A percentile compares a stretch with the other conserved stretches of the same genome.
phyloP scores from a whole-genome alignment of 2,329 filamentous ascomycete species.

The Xylariaceae sp. region DNA sequence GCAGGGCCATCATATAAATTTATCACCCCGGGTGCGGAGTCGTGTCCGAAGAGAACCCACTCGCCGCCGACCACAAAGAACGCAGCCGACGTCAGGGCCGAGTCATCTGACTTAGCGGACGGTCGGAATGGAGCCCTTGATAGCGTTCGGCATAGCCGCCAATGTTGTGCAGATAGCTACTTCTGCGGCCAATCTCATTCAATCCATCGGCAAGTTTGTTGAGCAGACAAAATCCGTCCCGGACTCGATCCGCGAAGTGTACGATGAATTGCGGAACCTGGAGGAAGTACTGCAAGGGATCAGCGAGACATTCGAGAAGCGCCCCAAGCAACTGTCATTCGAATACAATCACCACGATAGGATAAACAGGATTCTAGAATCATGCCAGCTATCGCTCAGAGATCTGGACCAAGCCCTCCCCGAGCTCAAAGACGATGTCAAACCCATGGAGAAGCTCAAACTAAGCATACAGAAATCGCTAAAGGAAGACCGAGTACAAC shows the following conservation, averaged over 20 bases:
- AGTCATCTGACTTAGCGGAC: background rate
- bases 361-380: conserved; percentile 22
- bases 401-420: conserved; percentile 20
- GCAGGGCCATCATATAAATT: background rate
- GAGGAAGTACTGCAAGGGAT: conserved; percentile 16
- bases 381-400: conserved; percentile 20
- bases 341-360: conserved; percentile 24
- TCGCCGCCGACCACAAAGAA: background rate
- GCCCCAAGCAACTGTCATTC: conserved; percentile 17
- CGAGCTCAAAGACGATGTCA: conserved; percentile 15
- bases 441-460: conserved; percentile 16
- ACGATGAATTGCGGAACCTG: conserved; percentile 21
- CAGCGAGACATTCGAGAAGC: conserved; percentile 14
- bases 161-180: conserved; percentile 18
- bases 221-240: conserved; percentile 15
- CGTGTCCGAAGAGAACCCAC: background rate
- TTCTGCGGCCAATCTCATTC: conserved; percentile 16
- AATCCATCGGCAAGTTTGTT: conserved; percentile 21
- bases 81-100: background rate
- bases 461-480: conserved; percentile 19
- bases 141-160: background rate
- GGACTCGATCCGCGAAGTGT: conserved; percentile 20
- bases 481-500: conserved; percentile 20
- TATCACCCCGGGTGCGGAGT: background rate
- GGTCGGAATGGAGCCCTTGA: too few species aligned